Evolutionary conservation across 768 basidiomycete genomes (phyloP).

Genomic region (Rhodotorula paludigena): DNA sequence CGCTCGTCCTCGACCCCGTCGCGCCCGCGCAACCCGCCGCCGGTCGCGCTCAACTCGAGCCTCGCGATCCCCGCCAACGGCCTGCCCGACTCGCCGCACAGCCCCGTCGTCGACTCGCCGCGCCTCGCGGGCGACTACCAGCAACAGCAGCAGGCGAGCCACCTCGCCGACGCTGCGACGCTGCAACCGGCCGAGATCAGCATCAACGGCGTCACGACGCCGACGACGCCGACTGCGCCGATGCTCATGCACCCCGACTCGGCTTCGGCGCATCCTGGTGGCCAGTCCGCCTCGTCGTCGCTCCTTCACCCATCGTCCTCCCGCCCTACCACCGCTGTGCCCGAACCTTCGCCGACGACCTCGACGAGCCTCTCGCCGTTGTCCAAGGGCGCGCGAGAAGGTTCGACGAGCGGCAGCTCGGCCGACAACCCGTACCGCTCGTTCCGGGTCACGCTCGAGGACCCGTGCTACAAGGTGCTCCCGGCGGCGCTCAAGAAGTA

Average conservation of each 20-base stretch:
- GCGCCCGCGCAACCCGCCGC: constrained; percentile 12
- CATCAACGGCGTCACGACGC: constrained; percentile 33
- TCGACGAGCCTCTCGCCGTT: not conserved
- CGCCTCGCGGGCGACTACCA: constrained; percentile 12
- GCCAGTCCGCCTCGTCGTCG: not conserved
- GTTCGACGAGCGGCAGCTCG: not conserved
- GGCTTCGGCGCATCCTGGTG: not conserved
- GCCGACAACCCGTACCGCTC: constrained; percentile 67
- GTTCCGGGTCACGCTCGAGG: constrained; percentile 95
- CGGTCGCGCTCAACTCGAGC: not conserved
- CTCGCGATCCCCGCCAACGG: not conserved
- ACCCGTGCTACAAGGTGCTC: constrained; percentile 97
- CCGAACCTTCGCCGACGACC: not conserved
- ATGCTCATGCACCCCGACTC: constrained; percentile 20
- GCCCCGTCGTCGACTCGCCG: constrained; percentile 22
- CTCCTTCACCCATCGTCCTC: not conserved
- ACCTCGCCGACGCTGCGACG: not conserved
- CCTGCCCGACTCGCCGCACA: constrained; percentile 27
- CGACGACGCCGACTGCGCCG: constrained; percentile 34
- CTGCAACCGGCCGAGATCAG: constrained; percentile 17
- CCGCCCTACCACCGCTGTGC: too few species aligned
- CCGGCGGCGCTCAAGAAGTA: constrained; percentile 98
- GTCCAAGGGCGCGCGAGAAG: not conserved
- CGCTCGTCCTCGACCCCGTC: constrained; percentile 14
- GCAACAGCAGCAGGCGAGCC: constrained; percentile 17